These are phyloP conservation scores for Geotrichum siamense DNA, from an alignment of 1,139 yeast genomes.

Conservation along the genomic window DNA sequence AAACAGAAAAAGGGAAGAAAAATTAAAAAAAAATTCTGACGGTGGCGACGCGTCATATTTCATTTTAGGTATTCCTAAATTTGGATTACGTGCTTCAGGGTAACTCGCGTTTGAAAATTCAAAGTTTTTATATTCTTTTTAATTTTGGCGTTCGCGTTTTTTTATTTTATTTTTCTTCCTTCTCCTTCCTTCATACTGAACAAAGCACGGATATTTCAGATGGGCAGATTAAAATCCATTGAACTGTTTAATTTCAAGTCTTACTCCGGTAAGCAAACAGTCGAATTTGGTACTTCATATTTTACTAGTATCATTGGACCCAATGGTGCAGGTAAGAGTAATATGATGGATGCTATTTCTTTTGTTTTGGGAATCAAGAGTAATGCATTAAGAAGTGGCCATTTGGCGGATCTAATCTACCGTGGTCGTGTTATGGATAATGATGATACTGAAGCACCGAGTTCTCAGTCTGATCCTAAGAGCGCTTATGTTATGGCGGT, in stretches of 20 bases:
- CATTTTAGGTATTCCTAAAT: slow-evolving; percentile 2
- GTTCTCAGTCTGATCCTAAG: slow-evolving; percentile 41
- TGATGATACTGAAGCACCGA: slow-evolving; percentile 24
- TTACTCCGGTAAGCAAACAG: slow-evolving; percentile 63
- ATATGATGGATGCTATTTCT: slow-evolving; percentile 97
- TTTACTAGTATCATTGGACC: slow-evolving; percentile 96
- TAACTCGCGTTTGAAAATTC: slow-evolving; percentile 5
- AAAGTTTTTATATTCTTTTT: not conserved
- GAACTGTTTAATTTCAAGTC: slow-evolving; percentile 79
- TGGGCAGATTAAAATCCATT: slow-evolving; percentile 30
- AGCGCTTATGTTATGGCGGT: slow-evolving; percentile 76
- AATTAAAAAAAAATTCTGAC: slow-evolving; percentile 2
- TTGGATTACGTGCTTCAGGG: slow-evolving; percentile 9
- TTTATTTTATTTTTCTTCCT: not conserved
- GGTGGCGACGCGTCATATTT: slow-evolving; percentile 9
- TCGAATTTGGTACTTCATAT: slow-evolving; percentile 75
- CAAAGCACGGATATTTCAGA: slow-evolving; percentile 11
- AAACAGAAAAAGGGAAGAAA: not conserved
- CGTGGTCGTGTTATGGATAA: slow-evolving; percentile 50
- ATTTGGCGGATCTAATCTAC: slow-evolving; percentile 69
- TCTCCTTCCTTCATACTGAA: not conserved
- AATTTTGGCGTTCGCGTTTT: slow-evolving; percentile 3
- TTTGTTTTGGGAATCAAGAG: slow-evolving; percentile 87
- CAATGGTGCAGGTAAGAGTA: slow-evolving; percentile 95
- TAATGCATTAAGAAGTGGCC: slow-evolving; percentile 66